Percentiles rank a stretch among this genome's conserved stretches.
Evolutionary conservation across 129 eudicot genomes (phyloP).

Genomic region (Lonicera japonica): DNA sequence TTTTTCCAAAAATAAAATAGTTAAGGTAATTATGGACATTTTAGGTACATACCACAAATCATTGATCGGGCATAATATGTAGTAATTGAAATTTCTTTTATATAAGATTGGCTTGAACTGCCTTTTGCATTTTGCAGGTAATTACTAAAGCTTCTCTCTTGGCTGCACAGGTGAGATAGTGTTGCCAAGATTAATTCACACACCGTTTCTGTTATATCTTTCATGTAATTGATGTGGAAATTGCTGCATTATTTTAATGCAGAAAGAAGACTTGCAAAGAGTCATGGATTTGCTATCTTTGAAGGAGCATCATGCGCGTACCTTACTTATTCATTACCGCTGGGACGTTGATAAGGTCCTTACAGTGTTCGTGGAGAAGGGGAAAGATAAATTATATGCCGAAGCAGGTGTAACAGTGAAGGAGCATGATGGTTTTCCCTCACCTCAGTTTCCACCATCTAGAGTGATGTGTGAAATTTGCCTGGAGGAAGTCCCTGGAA

Average conservation of each 20-base stretch:
- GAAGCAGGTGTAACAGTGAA: conserved; percentile 4
- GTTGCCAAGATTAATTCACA: background rate
- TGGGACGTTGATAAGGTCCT: background rate
- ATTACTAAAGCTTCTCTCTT: conserved; percentile 1
- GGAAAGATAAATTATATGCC: background rate
- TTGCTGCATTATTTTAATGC: too few relatives aligned
- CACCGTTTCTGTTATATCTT: too few relatives aligned
- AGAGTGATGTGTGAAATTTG: conserved; percentile 2
- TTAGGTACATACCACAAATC: too few relatives aligned
- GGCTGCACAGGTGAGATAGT: conserved; percentile 7
- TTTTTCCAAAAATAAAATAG: too few relatives aligned
- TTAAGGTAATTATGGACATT: too few relatives aligned
- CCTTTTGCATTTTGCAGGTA: background rate
- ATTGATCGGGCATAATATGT: too few relatives aligned
- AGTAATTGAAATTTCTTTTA: background rate
- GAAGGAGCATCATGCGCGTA: conserved; percentile 9
- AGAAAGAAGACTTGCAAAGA: background rate
- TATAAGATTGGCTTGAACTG: background rate
- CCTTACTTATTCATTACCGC: background rate
- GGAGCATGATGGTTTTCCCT: conserved; percentile 2
- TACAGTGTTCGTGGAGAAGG: conserved; percentile 5
- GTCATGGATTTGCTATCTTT: background rate
- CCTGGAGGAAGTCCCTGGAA: conserved; percentile 1
- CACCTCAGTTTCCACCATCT: background rate
- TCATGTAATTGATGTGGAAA: too few relatives aligned